Conservation (phyloP, 495 filamentous ascomycete genomes). For the Daldinia loculata region DNA sequence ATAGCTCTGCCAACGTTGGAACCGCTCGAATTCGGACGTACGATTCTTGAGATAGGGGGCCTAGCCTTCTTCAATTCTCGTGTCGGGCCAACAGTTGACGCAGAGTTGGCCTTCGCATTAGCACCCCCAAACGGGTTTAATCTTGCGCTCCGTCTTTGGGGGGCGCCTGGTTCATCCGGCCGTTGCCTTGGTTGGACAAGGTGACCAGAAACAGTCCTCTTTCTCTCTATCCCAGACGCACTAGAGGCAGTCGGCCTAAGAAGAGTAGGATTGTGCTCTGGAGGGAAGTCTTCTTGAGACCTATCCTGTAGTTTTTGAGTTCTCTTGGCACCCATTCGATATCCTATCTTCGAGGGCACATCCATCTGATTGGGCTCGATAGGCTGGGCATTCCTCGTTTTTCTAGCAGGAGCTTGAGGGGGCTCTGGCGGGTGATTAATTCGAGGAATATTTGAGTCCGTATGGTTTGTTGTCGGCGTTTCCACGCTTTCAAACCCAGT, state of each 20-base stretch:
- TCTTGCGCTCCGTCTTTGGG: slow-evolving; percentile 80
- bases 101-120: slow-evolving; percentile 68
- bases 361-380: slow-evolving; percentile 63
- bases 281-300: slow-evolving; percentile 43
- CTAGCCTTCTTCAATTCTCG: slow-evolving; percentile 83
- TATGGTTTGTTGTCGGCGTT: slow-evolving; percentile 49
- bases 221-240: slow-evolving; percentile 65
- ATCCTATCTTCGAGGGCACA: slow-evolving; percentile 70
- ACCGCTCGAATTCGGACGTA: slow-evolving; percentile 61
- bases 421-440: slow-evolving; percentile 58
- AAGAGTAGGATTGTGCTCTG: slow-evolving; percentile 39
- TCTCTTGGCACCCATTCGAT: slow-evolving; percentile 58
- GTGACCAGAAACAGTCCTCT: slow-evolving; percentile 87
- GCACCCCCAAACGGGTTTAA: slow-evolving; percentile 68
- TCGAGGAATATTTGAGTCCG: slow-evolving; percentile 51
- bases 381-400: slow-evolving; percentile 66
- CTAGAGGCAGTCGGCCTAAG: slow-evolving; percentile 36
- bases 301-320: slow-evolving; percentile 59
- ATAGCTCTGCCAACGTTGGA: slow-evolving; percentile 82
- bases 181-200: slow-evolving; percentile 67
- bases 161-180: slow-evolving; percentile 71
- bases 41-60: slow-evolving; percentile 64
- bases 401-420: slow-evolving; percentile 72
- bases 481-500: slow-evolving; percentile 48
- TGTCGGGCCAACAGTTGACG: slow-evolving; percentile 62